Base-by-base conservation (phyloP, 139 green algal genomes). In the Micromonas pusilla region DNA sequence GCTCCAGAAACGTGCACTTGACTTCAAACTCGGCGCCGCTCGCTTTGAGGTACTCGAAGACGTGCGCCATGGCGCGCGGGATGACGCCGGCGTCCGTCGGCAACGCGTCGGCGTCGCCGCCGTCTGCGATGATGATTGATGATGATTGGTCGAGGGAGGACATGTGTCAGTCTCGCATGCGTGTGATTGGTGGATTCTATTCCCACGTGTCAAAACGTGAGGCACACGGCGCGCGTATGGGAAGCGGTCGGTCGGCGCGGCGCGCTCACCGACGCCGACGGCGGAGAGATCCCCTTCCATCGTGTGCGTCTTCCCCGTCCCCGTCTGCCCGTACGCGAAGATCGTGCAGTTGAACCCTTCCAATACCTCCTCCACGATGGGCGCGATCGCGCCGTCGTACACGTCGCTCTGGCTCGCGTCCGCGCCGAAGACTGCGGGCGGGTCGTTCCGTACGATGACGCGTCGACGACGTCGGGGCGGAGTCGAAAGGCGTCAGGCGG, bases 281-380 rank as follows among this genome's bases (percentile, higher is more conserved):
- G 20, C 25, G 30, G 23, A 70, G 13, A 85, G 73, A 0, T 88
- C 83, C 4, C 94, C 94, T 76, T 93, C 90, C 93, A 98, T 98
- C 1, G 94, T 98, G 82, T 93, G 96, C 0, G 94, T 98, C 79
- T 99, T 99, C 37, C 95, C 95, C 25, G 94, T 97, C 65, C 94
- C 93, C 20, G 94, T 98, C 81, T 98, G 92, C 1, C 91, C 93
- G 80, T 95, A 96, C 33, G 74, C 74, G 74, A 80, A 80, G 13
- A 80, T 52, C 6, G 74, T 80, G 74, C 74, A 80, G 57, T 80
- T 80, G 57, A 38, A 72, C 25, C 78, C 64, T 20, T 82, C 80
- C 33, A 78, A 67, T 19, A 98, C 95, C 83, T 98, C 95, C n/a
- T 94, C 73, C 28, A 99, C 95, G 33, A 99, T 95, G 20, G 92